phyloP scores from a whole-genome alignment of 768 basidiomycete species.

The Agrocybe praecox region DNA sequence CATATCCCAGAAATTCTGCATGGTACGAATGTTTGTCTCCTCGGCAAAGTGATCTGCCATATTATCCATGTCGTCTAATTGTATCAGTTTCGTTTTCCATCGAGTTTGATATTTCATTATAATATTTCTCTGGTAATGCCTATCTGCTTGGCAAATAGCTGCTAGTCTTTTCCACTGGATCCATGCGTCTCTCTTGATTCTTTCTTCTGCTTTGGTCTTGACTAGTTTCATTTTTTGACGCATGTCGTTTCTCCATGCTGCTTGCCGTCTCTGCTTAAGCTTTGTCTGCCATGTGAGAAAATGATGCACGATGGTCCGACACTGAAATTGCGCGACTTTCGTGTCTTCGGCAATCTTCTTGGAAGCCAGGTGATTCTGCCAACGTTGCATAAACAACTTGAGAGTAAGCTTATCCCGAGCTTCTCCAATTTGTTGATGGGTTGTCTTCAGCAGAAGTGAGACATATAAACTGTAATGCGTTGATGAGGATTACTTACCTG shows the following conservation, averaged over 20 bases:
- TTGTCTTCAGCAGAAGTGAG: conserved; percentile 52
- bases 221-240: conserved; percentile 67
- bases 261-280: conserved; percentile 56
- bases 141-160: conserved; percentile 50
- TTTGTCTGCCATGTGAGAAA: conserved; percentile 57
- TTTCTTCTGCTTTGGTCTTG: conserved; percentile 55
- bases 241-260: conserved; percentile 70
- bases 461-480: conserved; percentile 5
- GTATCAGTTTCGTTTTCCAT: conserved; percentile 54
- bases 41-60: conserved; percentile 52
- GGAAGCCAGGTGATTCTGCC: conserved; percentile 49
- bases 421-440: conserved; percentile 63
- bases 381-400: conserved; percentile 58
- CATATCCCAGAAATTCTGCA: conserved; percentile 50
- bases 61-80: conserved; percentile 45
- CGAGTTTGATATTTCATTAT: conserved; percentile 43
- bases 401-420: conserved; percentile 71
- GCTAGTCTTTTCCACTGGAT: conserved; percentile 65
- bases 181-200: conserved; percentile 62
- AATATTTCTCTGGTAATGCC: conserved; percentile 49
- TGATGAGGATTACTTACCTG: conserved; percentile 46
- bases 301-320: conserved; percentile 41
- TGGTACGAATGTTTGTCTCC: conserved; percentile 34
- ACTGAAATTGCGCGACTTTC: conserved; percentile 45
- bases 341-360: conserved; percentile 41